A percentile compares a stretch with the other conserved stretches of the same genome.
Evolutionary conservation across 2,329 filamentous ascomycete species (phyloP).

Genomic region (Botrytis galanthina): DNA sequence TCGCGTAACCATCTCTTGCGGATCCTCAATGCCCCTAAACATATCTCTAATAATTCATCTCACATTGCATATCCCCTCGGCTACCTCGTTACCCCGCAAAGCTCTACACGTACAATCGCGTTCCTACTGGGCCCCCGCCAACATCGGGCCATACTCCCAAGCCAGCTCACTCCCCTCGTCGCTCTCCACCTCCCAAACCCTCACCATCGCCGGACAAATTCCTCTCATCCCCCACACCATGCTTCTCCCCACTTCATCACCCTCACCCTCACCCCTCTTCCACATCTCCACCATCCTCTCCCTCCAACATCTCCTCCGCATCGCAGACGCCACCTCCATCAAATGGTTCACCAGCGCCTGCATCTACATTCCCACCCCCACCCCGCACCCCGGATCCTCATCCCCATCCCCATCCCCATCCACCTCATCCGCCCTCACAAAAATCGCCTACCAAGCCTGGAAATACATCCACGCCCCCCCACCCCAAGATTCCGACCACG

Average conservation of each 20-base stretch:
- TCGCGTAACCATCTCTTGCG: conserved; percentile 78
- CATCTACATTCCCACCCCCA: conserved; percentile 64
- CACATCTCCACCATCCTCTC: conserved; percentile 65
- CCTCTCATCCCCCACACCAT: conserved; percentile 80
- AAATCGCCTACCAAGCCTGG: conserved; percentile 51
- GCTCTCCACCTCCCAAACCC: conserved; percentile 32
- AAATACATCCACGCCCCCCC: conserved; percentile 27
- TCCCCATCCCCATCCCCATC: conserved; percentile 44
- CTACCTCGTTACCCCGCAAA: conserved; percentile 33
- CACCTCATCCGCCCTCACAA: conserved; percentile 39
- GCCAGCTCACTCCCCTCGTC: conserved; percentile 59
- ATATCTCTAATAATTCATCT: conserved; percentile 61
- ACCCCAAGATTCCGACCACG: conserved; percentile 43
- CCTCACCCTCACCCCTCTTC: conserved; percentile 39
- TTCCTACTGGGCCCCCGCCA: conserved; percentile 97
- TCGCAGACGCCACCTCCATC: conserved; percentile 70
- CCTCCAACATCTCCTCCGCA: conserved; percentile 85
- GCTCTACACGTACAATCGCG: conserved; percentile 86
- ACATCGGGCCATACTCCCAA: conserved; percentile 96
- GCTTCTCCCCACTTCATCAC: conserved; percentile 48
- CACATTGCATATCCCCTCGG: conserved; percentile 32
- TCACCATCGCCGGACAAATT: conserved; percentile 87
- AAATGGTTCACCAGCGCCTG: conserved; percentile 73
- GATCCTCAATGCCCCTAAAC: conserved; percentile 59
- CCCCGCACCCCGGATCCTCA: conserved; percentile 30